Evolutionary conservation across 139 green algal genomes (phyloP).

Genomic region (Coccomyxa sp.): DNA sequence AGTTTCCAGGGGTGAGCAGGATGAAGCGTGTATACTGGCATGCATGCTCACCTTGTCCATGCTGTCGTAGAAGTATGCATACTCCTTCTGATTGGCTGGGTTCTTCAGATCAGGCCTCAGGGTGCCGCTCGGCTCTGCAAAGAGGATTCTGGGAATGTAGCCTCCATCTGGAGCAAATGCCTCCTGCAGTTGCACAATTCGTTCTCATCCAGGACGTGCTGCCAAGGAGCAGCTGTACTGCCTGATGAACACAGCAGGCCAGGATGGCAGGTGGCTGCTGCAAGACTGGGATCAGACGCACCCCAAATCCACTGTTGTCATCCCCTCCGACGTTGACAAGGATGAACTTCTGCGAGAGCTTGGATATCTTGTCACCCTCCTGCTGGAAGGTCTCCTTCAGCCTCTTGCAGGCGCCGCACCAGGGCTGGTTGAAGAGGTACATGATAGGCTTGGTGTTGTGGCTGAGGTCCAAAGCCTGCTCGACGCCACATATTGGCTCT

Average conservation of each 20-base stretch:
- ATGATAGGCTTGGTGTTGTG: slow-evolving; percentile 8
- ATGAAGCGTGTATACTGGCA: no score
- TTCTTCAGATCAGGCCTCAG: slow-evolving; percentile 10
- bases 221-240: not conserved
- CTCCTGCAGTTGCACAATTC: not conserved
- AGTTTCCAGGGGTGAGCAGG: no score
- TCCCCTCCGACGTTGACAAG: not conserved
- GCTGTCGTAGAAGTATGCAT: slow-evolving; percentile 5
- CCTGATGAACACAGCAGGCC: not conserved
- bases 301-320: not conserved
- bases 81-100: not conserved
- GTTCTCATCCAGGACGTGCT: not conserved
- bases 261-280: not conserved
- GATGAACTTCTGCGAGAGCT: not conserved
- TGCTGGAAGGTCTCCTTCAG: slow-evolving; percentile 6
- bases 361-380: not conserved
- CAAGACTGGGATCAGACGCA: not conserved
- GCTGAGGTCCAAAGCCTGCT: not conserved
- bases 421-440: slow-evolving; percentile 11
- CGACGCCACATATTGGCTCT: not conserved
- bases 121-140: slow-evolving; percentile 1
- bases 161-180: slow-evolving; percentile 6
- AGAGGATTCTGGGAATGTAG: slow-evolving; percentile 12
- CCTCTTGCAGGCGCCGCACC: slow-evolving; percentile 15
- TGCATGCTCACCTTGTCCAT: not conserved